Base-by-base conservation (phyloP, 2,329 filamentous ascomycete genomes). In the Epichloe sibirici region DNA sequence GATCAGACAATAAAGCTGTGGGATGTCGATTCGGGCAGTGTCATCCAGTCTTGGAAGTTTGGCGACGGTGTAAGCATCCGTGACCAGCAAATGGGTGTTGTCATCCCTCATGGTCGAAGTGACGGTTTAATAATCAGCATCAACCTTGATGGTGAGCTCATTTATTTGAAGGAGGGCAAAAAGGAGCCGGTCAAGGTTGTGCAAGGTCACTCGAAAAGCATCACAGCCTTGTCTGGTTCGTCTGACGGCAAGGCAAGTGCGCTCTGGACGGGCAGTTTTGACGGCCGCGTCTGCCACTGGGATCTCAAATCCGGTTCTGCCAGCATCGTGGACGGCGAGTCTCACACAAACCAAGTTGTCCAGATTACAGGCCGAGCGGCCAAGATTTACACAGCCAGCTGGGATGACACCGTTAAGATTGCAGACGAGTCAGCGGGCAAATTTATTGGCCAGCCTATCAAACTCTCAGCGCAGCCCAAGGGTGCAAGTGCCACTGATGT, bases 1-100 rank as follows among this genome's bases (percentile, higher is more conserved):
- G 93, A 98, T 66, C 89, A 93, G 71, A 96, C 90, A 0, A 88
- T 98, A 52, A 90, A 90, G 67, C 78, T 96, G 28, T 98, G 93
- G 93, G 90, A 97, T 63, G 83, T 81, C 2, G 88, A 95, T 64
- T 76, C 83, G 13, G 88, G 86, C 37, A 86, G 86, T 64, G 80
- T 81, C 21, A 74, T 85, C 7, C 87, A 94, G 66, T 88, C 81
- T 28, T 98, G 93, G 93, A 80, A 80, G 57, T 79, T 97, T 65
- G 90, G 90, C 23, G 85, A 90, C 43, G 84, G 83, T 15, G 78
- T 84, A 56, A 89, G 81, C 64, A 75, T 96, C 39, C 77, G 78
- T 3, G 79, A 96, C 65, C 93, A 98, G 68, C 93, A 98, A 66
- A 88, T 97, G 35, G 93, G 93, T 50, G 89, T 98, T 5, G 88